phyloP scores from a whole-genome alignment of 106 monocot genomes.

The Platanthera zijinensis region DNA sequence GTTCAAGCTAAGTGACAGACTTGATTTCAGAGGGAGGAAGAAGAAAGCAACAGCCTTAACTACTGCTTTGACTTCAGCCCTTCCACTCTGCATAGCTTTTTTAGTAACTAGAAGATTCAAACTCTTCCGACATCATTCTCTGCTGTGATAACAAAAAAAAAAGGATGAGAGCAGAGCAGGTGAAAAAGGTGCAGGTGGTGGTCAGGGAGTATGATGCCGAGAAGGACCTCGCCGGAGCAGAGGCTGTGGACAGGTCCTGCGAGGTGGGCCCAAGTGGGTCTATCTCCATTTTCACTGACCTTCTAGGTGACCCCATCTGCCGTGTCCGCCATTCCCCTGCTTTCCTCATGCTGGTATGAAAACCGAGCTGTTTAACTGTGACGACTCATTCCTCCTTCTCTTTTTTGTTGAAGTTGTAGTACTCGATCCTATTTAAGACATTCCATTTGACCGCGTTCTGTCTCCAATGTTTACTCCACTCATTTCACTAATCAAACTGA shows the following conservation, averaged over 20 bases:
- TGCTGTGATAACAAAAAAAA: neutral
- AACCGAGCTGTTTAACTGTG: neutral
- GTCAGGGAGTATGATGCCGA: slow-evolving; percentile 40
- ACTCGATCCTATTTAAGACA: neutral
- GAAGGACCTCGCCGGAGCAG: slow-evolving; percentile 40
- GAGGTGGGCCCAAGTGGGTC: slow-evolving; percentile 51
- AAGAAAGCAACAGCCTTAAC: neutral
- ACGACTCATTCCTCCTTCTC: neutral
- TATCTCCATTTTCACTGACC: slow-evolving; percentile 30
- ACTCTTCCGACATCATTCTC: neutral
- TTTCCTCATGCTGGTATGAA: slow-evolving; percentile 31
- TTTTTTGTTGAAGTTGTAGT: neutral
- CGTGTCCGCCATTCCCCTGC: slow-evolving; percentile 35
- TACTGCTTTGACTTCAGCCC: neutral
- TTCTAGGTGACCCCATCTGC: slow-evolving; percentile 40
- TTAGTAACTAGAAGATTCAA: neutral
- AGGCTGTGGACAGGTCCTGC: slow-evolving; percentile 55
- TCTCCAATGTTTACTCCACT: too few species aligned
- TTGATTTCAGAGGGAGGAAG: neutral
- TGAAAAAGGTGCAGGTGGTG: neutral
- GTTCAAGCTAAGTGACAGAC: neutral
- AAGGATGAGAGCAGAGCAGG: slow-evolving; percentile 6
- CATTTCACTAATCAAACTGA: too few species aligned
- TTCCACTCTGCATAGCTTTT: neutral
- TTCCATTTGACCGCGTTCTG: too few species aligned